Base-by-base conservation (phyloP, 352 stramenopile species). In the Globisporangium takayamanum region DNA sequence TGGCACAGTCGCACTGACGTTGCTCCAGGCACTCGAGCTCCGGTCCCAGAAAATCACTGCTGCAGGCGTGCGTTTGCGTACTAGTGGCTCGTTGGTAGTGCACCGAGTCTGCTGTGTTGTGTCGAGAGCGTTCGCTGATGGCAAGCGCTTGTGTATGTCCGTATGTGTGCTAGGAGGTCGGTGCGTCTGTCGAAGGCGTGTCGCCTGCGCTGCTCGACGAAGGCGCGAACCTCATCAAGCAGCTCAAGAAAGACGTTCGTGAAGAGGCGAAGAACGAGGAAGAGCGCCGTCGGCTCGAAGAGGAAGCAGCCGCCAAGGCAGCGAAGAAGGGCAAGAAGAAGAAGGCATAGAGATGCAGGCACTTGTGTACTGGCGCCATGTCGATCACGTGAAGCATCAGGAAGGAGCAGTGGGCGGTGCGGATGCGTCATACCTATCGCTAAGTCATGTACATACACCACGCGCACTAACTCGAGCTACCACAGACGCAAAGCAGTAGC, bases 251-350 rank as follows among this genome's bases (percentile, higher is more conserved):
- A 50, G 82, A 91, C 36, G 75, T 91, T 39, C 83, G 83, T 30
- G 84, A 92, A 16, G 84, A 94, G 59, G 65, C 62, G 11, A 90
- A 89, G 60, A 78, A 76, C 59, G 69, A 92, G 60, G 82, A 92
- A 4, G 84, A 94, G 57, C 76, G 82, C 0, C 82, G 79, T 10
- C 80, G 79, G 20, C 72, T 83, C 5, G 72, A 87, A 44, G 82
- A 92, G 46, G 82, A 92, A 59, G 78, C 74, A 18, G 75, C 73
- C 14, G 66, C 82, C 37, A 94, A 92, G 66, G 79, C 77, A 57
- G 74, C 82, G 50, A 90, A 90, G 63, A 94, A 92, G 50, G 66
- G 73, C 25, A 92, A 89, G 54, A 91, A 90, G 63, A 89, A 89
- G 45, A 92, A 88, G 53, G 68, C 69, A 39, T 83, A 76, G 57